Percentiles rank a stretch among this genome's conserved stretches.
phyloP scores from a whole-genome alignment of 768 basidiomycete genomes.

The Trametes maxima region DNA sequence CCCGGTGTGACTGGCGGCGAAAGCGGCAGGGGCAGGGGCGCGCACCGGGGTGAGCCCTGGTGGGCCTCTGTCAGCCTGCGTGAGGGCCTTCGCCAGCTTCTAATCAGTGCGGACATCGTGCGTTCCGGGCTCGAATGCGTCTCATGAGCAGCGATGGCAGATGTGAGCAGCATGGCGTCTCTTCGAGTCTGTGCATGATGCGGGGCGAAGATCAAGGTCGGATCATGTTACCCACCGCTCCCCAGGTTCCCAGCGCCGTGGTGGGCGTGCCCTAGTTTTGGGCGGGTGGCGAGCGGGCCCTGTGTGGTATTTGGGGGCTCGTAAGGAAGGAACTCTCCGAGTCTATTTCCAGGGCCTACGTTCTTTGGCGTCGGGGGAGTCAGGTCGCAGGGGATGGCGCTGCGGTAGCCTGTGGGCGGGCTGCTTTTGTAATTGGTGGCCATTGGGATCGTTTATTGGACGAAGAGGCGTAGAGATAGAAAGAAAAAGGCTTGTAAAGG shows the following conservation, averaged over 20 bases:
- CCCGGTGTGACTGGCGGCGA: background rate
- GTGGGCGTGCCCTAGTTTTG: background rate
- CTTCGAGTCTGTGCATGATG: conserved; percentile 11
- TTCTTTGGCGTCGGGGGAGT: conserved; percentile 6
- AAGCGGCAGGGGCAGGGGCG: background rate
- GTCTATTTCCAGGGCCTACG: conserved; percentile 18
- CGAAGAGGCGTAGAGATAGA: background rate
- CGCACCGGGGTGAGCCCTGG: background rate
- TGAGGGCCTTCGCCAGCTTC: background rate
- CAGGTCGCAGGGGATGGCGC: background rate
- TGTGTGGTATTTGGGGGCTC: conserved; percentile 1
- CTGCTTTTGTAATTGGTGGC: background rate
- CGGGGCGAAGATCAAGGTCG: conserved; percentile 8
- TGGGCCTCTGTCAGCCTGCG: background rate
- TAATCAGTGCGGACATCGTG: conserved; percentile 3
- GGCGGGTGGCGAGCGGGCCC: background rate
- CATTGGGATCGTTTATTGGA: too few species aligned
- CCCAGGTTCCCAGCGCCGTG: background rate
- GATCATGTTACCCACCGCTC: conserved; percentile 9
- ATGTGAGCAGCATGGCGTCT: background rate
- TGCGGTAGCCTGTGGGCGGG: conserved; percentile 6
- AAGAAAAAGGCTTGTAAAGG: background rate
- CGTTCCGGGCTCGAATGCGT: conserved; percentile 3
- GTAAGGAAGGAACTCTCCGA: conserved; percentile 13
- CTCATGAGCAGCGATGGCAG: background rate